Base-by-base conservation (phyloP, 768 basidiomycete genomes). In the Podaxis sp. region DNA sequence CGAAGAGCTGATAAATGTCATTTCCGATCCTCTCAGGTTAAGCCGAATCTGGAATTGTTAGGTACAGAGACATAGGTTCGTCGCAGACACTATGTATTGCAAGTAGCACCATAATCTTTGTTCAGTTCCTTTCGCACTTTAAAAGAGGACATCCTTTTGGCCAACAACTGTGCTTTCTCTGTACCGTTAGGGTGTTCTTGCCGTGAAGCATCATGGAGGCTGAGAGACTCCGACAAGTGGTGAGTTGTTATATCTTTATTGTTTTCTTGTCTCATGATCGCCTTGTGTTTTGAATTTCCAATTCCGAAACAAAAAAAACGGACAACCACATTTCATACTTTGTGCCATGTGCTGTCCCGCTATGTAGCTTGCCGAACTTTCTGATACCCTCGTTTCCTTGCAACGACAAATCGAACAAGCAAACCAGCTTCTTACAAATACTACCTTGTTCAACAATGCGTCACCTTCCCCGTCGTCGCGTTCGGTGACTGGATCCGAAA, bases 61-160 rank as follows among this genome's bases (percentile, higher is more conserved):
- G 57, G 57, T 57, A 57, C 36, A 48, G 47, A 48, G 23, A 25
- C 21, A 23, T 50, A 57, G 57, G 57, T 57, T 38, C 57, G 47
- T 50, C 36, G 16, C n/a, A n/a, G 27, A 35, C 56, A 36, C 25
- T 47, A 14, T 36, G 47, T 37, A 57, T 37, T 25, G 40, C 25
- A 27, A 21, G 47, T 4, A n/a, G 32, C 23, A 37, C 21, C 46
- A 14, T 50, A 25, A 50, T 50, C 35, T 50, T 23, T 36, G 57
- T 57, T 38, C 23, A 18, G 37, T 50, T 23, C 36, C 46, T 57
- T 18, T 16, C 9, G 5, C 42, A 18, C 44, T 37, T 27, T 27
- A 48, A 48, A 27, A 35, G n/a, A 18, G 18, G 23, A 14, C 14
- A 2, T 7, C 13, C 14, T 14, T 25, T 55, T 55, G 38, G 21